phyloP scores from a whole-genome alignment of 1,139 yeast species.

The Sugiyamaella castrensis region DNA sequence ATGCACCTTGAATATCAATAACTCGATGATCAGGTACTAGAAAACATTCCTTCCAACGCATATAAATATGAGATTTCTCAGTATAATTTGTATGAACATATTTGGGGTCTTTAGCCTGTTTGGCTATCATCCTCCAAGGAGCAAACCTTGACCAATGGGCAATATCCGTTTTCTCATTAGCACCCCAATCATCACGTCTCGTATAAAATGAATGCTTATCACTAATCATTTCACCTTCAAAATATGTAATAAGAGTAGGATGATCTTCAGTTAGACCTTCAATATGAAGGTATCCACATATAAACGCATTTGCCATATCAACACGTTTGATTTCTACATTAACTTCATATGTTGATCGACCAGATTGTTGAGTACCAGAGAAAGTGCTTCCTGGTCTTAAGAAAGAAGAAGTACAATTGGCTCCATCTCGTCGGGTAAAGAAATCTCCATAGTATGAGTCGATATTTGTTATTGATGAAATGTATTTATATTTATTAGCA shows the following conservation, averaged over 20 bases:
- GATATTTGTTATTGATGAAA: slow-evolving; percentile 16
- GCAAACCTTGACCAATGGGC: slow-evolving; percentile 86
- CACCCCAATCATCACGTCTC: slow-evolving; percentile 53
- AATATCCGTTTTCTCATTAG: slow-evolving; percentile 64
- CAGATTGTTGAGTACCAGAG: slow-evolving; percentile 73
- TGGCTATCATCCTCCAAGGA: slow-evolving; percentile 47
- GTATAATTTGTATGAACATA: slow-evolving; percentile 36
- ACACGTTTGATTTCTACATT: slow-evolving; percentile 69
- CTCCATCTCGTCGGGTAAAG: slow-evolving; percentile 16
- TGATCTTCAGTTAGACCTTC: slow-evolving; percentile 73
- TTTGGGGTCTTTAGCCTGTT: slow-evolving; percentile 31
- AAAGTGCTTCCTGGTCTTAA: slow-evolving; percentile 64
- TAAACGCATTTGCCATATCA: slow-evolving; percentile 55
- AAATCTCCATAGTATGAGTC: slow-evolving; percentile 17
- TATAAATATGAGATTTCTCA: slow-evolving; percentile 57
- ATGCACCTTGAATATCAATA: slow-evolving; percentile 62
- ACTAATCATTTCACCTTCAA: slow-evolving; percentile 81
- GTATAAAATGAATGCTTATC: slow-evolving; percentile 52
- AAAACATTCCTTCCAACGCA: slow-evolving; percentile 95
- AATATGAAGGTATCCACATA: slow-evolving; percentile 78
- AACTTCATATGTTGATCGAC: slow-evolving; percentile 62
- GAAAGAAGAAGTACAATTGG: slow-evolving; percentile 20
- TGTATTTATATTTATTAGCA: slow-evolving; percentile 1
- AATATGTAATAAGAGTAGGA: slow-evolving; percentile 80
- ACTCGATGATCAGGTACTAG: slow-evolving; percentile 75